Evolutionary conservation across 257 asterid genomes (phyloP).

Genomic region (Scutellaria galericulata): DNA sequence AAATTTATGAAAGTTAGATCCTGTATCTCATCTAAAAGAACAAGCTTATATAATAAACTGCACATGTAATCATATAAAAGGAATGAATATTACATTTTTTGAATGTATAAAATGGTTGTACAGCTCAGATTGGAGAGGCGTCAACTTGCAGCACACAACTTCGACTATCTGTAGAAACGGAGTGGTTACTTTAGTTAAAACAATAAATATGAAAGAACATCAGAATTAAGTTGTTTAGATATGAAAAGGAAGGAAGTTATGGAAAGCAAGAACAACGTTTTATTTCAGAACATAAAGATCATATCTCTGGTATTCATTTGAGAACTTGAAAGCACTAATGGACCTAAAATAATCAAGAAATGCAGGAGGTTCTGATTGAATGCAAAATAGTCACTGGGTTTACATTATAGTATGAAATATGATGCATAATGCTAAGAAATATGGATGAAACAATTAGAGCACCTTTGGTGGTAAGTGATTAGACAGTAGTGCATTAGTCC

Average conservation of each 20-base stretch:
- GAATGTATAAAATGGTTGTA: slow-evolving; percentile 95
- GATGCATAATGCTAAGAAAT: slow-evolving; percentile 11
- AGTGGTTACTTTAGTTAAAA: slow-evolving; percentile 19
- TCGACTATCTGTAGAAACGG: slow-evolving; percentile 67
- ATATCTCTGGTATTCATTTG: neutral
- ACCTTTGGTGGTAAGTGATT: slow-evolving; percentile 99
- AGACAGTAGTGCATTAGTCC: slow-evolving; percentile 93
- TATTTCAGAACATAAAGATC: neutral
- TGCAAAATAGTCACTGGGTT: slow-evolving; percentile 6
- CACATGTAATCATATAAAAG: slow-evolving; percentile 22
- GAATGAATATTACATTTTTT: slow-evolving; percentile 68
- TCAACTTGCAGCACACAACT: slow-evolving; percentile 98
- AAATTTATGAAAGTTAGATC: slow-evolving; percentile 31
- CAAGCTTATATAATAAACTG: slow-evolving; percentile 32
- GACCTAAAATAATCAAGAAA: slow-evolving; percentile 4
- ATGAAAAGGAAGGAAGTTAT: slow-evolving; percentile 11
- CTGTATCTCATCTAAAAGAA: slow-evolving; percentile 26
- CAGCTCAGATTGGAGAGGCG: slow-evolving; percentile 77
- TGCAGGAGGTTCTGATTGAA: slow-evolving; percentile 1
- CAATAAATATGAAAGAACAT: slow-evolving; percentile 20
- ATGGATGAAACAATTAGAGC: slow-evolving; percentile 32
- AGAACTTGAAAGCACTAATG: slow-evolving; percentile 1
- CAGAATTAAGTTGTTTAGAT: slow-evolving; percentile 18
- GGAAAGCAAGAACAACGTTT: slow-evolving; percentile 5
- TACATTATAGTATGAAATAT: slow-evolving; percentile 1